phyloP scores from a whole-genome alignment of 2,329 filamentous ascomycete species.

The Rutstroemia sydowiana region DNA sequence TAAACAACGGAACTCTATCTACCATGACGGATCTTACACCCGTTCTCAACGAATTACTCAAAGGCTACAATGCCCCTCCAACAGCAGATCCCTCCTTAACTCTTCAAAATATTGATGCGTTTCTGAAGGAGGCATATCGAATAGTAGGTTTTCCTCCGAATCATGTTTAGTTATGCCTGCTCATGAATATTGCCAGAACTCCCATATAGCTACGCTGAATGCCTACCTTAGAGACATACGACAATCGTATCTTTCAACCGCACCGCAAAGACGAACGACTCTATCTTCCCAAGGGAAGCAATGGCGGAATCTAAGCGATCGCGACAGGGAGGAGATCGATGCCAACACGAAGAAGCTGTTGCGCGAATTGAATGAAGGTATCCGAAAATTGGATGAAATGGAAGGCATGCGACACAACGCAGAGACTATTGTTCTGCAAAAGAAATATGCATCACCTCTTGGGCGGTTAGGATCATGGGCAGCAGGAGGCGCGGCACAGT shows the following conservation, averaged over 20 bases:
- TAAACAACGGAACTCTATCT: neutral
- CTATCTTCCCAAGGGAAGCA: constrained; percentile 23
- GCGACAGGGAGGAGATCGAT: constrained; percentile 80
- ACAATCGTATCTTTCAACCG: constrained; percentile 83
- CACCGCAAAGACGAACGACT: constrained; percentile 44
- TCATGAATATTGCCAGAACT: constrained; percentile 50
- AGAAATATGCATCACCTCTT: constrained; percentile 59
- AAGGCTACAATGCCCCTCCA: constrained; percentile 46
- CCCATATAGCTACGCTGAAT: constrained; percentile 74
- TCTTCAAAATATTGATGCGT: constrained; percentile 63
- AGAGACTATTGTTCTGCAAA: constrained; percentile 59
- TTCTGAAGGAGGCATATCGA: constrained; percentile 87
- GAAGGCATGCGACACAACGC: constrained; percentile 77
- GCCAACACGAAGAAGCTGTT: constrained; percentile 79
- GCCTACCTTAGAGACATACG: constrained; percentile 75
- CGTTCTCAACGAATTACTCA: constrained; percentile 61
- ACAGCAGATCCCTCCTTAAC: constrained; percentile 30
- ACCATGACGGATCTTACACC: constrained; percentile 57
- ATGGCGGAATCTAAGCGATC: constrained; percentile 54
- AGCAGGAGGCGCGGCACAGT: constrained; percentile 52
- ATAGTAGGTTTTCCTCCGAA: constrained; percentile 54
- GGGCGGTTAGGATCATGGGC: constrained; percentile 60
- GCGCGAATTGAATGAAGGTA: constrained; percentile 75
- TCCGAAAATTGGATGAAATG: constrained; percentile 71
- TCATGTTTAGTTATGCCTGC: constrained; percentile 17